Evolutionary conservation across 2,329 filamentous ascomycete species (phyloP).

Genomic region (Hypomyces perniciosus): DNA sequence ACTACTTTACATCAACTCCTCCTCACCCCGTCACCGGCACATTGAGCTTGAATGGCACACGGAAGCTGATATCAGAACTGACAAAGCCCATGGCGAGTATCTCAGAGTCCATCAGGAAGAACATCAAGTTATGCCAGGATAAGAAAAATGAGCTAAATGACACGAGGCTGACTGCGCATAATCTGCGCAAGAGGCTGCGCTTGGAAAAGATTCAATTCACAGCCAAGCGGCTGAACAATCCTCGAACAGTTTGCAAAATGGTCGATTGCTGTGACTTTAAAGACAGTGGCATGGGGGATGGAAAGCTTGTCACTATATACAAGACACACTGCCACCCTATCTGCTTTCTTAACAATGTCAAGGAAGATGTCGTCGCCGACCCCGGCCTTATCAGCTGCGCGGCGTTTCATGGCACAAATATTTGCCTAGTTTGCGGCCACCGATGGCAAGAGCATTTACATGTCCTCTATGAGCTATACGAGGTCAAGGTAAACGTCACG

Average conservation of each 20-base stretch:
- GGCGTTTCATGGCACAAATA: background rate
- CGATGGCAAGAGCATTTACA: constrained; percentile 10
- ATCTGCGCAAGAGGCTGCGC: constrained; percentile 1
- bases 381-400: background rate
- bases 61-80: constrained; percentile 6
- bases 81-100: constrained; percentile 17
- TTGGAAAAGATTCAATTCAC: constrained; percentile 5
- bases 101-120: constrained; percentile 11
- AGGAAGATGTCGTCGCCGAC: constrained; percentile 7
- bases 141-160: background rate
- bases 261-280: constrained; percentile 12
- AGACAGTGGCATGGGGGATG: background rate
- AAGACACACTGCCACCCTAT: constrained; percentile 14
- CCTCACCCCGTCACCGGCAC: constrained; percentile 18
- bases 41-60: constrained; percentile 14
- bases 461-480: background rate
- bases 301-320: constrained; percentile 7
- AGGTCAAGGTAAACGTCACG: background rate
- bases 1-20: background rate
- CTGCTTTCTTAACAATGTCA: constrained; percentile 13
- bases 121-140: constrained; percentile 2
- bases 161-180: background rate
- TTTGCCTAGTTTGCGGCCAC: background rate
- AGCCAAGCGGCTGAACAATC: background rate
- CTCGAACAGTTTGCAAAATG: constrained; percentile 12